These are phyloP conservation scores for Apiotrichum mycotoxinovorans DNA, from an alignment of 1,284 basidiomycete species.

Conservation along the genomic window DNA sequence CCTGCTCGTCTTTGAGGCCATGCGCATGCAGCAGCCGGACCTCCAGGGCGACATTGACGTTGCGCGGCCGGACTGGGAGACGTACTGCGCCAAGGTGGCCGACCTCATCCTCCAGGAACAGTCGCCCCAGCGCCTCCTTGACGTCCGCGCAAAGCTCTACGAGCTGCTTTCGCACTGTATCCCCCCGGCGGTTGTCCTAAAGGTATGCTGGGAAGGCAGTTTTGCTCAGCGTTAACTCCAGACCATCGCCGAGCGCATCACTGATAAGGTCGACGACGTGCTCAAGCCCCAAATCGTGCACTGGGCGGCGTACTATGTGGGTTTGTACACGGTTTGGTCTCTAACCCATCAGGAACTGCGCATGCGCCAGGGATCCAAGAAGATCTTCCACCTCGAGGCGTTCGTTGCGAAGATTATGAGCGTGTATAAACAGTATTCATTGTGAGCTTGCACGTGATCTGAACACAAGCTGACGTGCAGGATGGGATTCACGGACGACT, in stretches of 20 bases:
- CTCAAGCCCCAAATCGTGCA: slow-evolving; percentile 88
- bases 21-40: slow-evolving; percentile 91
- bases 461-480: slow-evolving; percentile 14
- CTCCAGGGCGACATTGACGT: slow-evolving; percentile 68
- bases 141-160: slow-evolving; percentile 88
- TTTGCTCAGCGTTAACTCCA: slow-evolving; percentile 45
- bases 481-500: slow-evolving; percentile 22
- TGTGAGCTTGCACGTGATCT: slow-evolving; percentile 23
- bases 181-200: slow-evolving; percentile 85
- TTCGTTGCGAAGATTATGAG: slow-evolving; percentile 54
- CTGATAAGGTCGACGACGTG: slow-evolving; percentile 80
- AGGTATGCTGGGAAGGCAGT: slow-evolving; percentile 56
- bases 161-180: slow-evolving; percentile 97
- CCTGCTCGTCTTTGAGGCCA: slow-evolving; percentile 86
- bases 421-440: slow-evolving; percentile 38
- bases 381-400: slow-evolving; percentile 92
- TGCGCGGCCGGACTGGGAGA: slow-evolving; percentile 98
- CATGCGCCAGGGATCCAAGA: slow-evolving; percentile 85
- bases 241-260: slow-evolving; percentile 83
- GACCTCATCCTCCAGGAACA: slow-evolving; percentile 91
- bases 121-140: slow-evolving; percentile 83
- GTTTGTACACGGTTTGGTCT: slow-evolving; percentile 33
- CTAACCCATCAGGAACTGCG: slow-evolving; percentile 66
- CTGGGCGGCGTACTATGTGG: slow-evolving; percentile 92
- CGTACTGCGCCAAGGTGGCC: slow-evolving; percentile 92